phyloP scores from a whole-genome alignment of 257 asterid genomes.

The Salvia rosmarinus region DNA sequence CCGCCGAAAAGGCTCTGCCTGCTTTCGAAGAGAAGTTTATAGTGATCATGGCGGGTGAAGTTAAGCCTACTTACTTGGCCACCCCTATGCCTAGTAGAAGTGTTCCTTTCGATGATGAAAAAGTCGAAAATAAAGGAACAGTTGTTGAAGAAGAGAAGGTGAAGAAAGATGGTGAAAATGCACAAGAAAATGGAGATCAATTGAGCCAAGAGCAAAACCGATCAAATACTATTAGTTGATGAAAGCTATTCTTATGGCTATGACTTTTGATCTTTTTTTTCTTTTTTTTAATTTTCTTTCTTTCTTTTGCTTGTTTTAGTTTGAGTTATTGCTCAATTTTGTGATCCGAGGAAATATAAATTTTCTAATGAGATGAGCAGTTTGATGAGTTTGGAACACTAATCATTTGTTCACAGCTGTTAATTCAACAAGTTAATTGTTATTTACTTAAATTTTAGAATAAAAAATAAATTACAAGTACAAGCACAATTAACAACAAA shows the following conservation, averaged over 20 bases:
- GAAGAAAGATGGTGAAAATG: slow-evolving; percentile 26
- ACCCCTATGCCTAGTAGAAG: slow-evolving; percentile 43
- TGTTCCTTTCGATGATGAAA: slow-evolving; percentile 30
- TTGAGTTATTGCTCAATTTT: slow-evolving; percentile 40
- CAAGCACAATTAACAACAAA: slow-evolving; percentile 13
- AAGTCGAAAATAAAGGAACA: slow-evolving; percentile 4
- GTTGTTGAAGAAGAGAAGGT: slow-evolving; percentile 18
- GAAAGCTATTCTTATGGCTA: neutral
- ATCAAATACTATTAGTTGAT: neutral
- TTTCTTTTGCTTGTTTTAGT: neutral
- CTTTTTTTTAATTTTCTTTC: neutral
- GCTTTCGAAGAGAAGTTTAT: slow-evolving; percentile 59
- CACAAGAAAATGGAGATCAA: slow-evolving; percentile 25
- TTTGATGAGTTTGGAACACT: slow-evolving; percentile 26
- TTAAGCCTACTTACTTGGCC: slow-evolving; percentile 62
- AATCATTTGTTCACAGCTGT: slow-evolving; percentile 5
- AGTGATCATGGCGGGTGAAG: slow-evolving; percentile 74
- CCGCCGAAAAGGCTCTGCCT: slow-evolving; percentile 41
- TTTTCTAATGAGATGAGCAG: slow-evolving; percentile 45
- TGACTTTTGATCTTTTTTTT: neutral
- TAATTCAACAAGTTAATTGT: neutral
- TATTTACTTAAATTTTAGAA: no score
- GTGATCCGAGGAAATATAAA: slow-evolving; percentile 43
- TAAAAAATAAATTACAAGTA: neutral
- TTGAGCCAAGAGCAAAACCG: slow-evolving; percentile 40